Conservation (phyloP, 73 alveolate species). For the Tetrahymena borealis region DNA sequence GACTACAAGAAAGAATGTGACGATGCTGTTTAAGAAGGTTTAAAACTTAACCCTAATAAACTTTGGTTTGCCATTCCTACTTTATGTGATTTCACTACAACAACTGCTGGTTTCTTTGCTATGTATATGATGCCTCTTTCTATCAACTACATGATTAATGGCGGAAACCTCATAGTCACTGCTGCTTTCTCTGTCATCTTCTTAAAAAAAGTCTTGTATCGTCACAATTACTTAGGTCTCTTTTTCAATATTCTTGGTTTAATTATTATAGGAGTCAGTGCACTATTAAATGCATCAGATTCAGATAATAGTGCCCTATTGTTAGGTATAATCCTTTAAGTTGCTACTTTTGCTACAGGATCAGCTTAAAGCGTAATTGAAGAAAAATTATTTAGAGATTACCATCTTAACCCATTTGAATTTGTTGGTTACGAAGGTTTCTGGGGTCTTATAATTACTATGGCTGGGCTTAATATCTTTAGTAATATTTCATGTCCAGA, state of each 20-base stretch:
- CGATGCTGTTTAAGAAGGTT: conserved; percentile 1
- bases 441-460: conserved; percentile 64
- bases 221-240: conserved; percentile 65
- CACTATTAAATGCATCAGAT: conserved; percentile 21
- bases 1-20: conserved; percentile 16
- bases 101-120: conserved; percentile 78
- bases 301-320: conserved; percentile 7
- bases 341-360: conserved; percentile 46
- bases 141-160: conserved; percentile 91
- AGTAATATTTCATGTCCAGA: conserved; percentile 56
- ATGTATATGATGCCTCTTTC: conserved; percentile 69
- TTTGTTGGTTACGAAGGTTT: conserved; percentile 93
- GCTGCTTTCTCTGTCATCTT: conserved; percentile 63
- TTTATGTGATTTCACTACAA: conserved; percentile 64
- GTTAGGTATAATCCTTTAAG: background rate
- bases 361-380: conserved; percentile 68
- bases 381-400: conserved; percentile 67
- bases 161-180: conserved; percentile 72
- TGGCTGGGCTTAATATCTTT: conserved; percentile 57
- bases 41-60: background rate
- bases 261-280: conserved; percentile 61
- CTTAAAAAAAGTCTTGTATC: conserved; percentile 59
- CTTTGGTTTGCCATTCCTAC: conserved; percentile 66
- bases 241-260: conserved; percentile 64
- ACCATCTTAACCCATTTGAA: conserved; percentile 75